Conservation (phyloP, 306 rosid species). For the Arachis hypogaea region DNA sequence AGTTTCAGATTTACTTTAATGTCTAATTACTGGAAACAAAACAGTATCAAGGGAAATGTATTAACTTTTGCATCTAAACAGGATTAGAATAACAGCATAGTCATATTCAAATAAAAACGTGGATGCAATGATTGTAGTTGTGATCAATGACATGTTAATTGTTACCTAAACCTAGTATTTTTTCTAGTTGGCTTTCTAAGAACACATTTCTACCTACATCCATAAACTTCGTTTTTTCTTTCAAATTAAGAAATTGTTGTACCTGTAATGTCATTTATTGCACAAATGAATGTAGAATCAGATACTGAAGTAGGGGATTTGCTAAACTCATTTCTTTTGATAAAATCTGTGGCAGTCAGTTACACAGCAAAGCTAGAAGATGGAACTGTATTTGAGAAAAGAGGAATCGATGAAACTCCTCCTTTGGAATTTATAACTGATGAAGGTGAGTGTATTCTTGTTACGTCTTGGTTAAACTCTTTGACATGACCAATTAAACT, state of each 20-base stretch:
- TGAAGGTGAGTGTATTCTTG: constrained; percentile 55
- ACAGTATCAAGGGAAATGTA: background rate
- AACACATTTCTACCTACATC: background rate
- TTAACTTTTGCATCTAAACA: background rate
- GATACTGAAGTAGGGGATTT: background rate
- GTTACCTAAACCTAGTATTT: background rate
- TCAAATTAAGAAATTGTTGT: background rate
- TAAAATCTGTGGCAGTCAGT: constrained; percentile 51
- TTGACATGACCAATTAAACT: background rate
- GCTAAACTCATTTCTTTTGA: constrained; percentile 22
- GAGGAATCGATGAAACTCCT: constrained; percentile 53
- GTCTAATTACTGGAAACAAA: background rate
- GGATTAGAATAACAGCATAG: background rate
- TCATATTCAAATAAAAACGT: background rate
- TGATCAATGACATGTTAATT: background rate
- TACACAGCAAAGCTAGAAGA: constrained; percentile 65
- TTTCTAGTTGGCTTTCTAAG: background rate
- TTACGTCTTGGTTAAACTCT: constrained; percentile 2
- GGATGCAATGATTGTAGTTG: constrained; percentile 12
- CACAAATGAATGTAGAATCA: constrained; percentile 3
- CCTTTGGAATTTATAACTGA: constrained; percentile 68
- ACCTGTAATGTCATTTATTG: background rate
- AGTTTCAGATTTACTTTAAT: constrained; percentile 16
- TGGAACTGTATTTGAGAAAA: constrained; percentile 70
- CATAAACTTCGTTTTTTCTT: background rate